Evolutionary conservation across 2,329 filamentous ascomycete genomes (phyloP).

Genomic region (Fusarium agapanthi): DNA sequence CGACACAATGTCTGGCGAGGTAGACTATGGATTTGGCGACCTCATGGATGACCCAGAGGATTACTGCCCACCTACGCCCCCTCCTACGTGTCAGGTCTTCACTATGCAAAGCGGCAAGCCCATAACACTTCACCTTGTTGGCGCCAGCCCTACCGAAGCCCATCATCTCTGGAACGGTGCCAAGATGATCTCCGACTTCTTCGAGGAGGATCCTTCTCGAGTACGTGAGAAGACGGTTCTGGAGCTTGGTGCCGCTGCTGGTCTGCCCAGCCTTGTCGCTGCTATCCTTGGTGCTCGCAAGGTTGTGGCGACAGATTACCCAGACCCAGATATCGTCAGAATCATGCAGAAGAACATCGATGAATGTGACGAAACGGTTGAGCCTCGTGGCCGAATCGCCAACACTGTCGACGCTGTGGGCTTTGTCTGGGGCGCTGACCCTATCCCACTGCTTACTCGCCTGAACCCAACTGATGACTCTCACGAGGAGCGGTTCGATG

Average conservation of each 20-base stretch:
- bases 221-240: conserved; percentile 77
- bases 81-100: conserved; percentile 78
- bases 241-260: conserved; percentile 89
- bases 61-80: conserved; percentile 81
- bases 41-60: conserved; percentile 85
- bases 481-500: conserved; percentile 68
- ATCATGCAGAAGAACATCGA: conserved; percentile 82
- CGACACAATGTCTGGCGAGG: conserved; percentile 46
- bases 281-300: conserved; percentile 74
- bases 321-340: conserved; percentile 81
- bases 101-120: conserved; percentile 71
- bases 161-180: conserved; percentile 93
- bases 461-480: conserved; percentile 52
- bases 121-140: conserved; percentile 80
- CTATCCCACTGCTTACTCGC: conserved; percentile 65
- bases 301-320: conserved; percentile 88
- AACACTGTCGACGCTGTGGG: conserved; percentile 67
- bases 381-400: conserved; percentile 44
- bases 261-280: conserved; percentile 82
- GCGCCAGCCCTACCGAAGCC: conserved; percentile 88
- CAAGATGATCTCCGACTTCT: conserved; percentile 78
- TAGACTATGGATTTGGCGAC: conserved; percentile 52
- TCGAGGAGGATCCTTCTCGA: conserved; percentile 74
- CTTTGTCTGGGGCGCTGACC: conserved; percentile 83
- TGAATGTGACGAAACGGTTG: conserved; percentile 55